A percentile compares a stretch with the other conserved stretches of the same genome.
These are phyloP conservation scores for Erythrobasidium hasegawianum DNA, from an alignment of 1,284 basidiomycete genomes.

Conservation along the genomic window DNA sequence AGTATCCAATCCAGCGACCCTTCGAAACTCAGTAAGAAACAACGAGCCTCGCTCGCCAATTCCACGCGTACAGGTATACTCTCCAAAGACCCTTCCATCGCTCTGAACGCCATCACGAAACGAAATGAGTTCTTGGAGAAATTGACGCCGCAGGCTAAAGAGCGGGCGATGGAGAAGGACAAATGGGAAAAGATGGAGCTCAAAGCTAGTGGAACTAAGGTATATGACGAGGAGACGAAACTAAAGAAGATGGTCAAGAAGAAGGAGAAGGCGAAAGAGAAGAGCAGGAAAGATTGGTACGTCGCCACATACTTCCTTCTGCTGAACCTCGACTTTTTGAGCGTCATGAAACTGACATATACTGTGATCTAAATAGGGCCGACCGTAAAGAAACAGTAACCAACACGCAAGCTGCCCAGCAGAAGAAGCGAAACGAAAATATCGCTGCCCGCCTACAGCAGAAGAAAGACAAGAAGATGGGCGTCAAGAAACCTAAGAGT, in stretches of 20 bases:
- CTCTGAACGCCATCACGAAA: constrained; percentile 69
- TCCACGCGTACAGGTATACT: constrained; percentile 33
- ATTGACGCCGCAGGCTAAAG: constrained; percentile 73
- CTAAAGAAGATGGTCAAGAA: constrained; percentile 86
- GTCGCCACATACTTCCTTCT: constrained; percentile 45
- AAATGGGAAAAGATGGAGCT: constrained; percentile 83
- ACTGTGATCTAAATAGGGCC: constrained; percentile 56
- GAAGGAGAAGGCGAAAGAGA: constrained; percentile 79
- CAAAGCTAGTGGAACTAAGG: constrained; percentile 76
- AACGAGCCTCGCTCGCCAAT: constrained; percentile 10
- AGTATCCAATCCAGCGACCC: constrained; percentile 37
- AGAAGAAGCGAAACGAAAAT: constrained; percentile 85
- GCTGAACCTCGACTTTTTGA: constrained; percentile 8
- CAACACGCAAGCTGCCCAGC: constrained; percentile 68
- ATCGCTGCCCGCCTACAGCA: constrained; percentile 75
- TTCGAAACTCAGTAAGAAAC: constrained; percentile 21
- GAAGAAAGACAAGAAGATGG: constrained; percentile 68
- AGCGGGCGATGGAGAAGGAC: constrained; percentile 68
- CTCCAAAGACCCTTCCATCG: constrained; percentile 71
- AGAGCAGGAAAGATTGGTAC: constrained; percentile 77
- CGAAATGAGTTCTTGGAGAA: constrained; percentile 68
- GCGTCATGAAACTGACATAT: not conserved
- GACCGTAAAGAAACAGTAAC: constrained; percentile 73
- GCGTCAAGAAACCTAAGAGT: constrained; percentile 52
- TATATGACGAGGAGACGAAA: constrained; percentile 72